Evolutionary conservation across 2,329 filamentous ascomycete species (phyloP).

Genomic region (Trichoderma endophyticum): DNA sequence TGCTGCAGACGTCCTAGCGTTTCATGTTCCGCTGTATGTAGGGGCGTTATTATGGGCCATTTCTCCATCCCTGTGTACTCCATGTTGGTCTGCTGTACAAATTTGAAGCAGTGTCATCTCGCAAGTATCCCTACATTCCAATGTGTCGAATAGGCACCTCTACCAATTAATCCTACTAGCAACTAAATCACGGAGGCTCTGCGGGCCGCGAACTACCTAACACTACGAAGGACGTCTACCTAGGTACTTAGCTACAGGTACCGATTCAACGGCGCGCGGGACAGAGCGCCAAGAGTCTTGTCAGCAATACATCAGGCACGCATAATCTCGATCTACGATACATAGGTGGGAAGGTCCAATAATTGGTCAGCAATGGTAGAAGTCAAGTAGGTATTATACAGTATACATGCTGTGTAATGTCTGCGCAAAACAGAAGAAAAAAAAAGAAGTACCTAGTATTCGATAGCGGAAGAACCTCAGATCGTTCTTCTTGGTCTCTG

Average conservation of each 20-base stretch:
- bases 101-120: not conserved
- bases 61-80: not conserved
- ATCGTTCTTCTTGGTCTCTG: not conserved
- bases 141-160: no score
- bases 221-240: no score
- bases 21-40: not conserved
- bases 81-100: not conserved
- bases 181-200: not conserved
- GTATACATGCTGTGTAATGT: no score
- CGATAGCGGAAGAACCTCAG: no score
- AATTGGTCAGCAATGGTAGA: no score
- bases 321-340: not conserved
- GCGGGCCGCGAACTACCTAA: no score
- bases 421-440: no score
- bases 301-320: not conserved
- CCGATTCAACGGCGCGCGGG: not conserved
- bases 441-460: no score
- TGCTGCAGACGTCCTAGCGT: not conserved
- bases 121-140: not conserved
- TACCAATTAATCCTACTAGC: not conserved
- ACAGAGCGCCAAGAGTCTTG: not conserved
- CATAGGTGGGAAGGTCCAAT: no score
- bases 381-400: no score
- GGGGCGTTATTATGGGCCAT: not conserved
- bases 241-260: no score